Percentiles rank a stretch among this genome's conserved stretches.
Evolutionary conservation across 768 basidiomycete species (phyloP).

Genomic region (Calocera viscosa): DNA sequence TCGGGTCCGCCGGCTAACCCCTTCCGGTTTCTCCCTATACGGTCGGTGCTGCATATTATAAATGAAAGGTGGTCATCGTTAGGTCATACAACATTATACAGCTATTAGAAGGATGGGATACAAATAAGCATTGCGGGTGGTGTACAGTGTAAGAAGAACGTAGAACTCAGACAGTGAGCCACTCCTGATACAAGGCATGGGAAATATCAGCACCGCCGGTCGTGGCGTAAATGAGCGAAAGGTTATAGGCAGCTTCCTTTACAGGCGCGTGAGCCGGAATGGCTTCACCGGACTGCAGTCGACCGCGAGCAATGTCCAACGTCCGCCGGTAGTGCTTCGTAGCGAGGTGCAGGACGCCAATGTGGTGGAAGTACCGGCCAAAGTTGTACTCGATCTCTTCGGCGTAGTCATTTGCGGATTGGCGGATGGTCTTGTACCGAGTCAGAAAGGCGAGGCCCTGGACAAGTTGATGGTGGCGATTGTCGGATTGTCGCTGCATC

Average conservation of each 20-base stretch:
- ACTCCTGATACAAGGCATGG: conserved; percentile 55
- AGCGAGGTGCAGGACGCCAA: conserved; percentile 66
- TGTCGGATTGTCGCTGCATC: conserved; percentile 89
- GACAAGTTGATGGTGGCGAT: conserved; percentile 75
- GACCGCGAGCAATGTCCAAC: conserved; percentile 46
- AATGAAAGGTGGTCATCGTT: no score
- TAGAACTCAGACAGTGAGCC: conserved; percentile 51
- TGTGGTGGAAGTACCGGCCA: conserved; percentile 79
- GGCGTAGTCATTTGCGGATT: conserved; percentile 29
- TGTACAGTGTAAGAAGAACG: neutral
- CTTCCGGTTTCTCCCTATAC: neutral
- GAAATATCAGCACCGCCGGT: conserved; percentile 66
- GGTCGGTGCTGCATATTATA: neutral
- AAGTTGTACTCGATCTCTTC: conserved; percentile 90
- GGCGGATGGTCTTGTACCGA: conserved; percentile 59
- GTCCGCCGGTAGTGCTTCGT: conserved; percentile 73
- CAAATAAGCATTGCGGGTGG: neutral
- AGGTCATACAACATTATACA: no score
- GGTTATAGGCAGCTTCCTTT: conserved; percentile 75
- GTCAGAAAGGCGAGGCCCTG: conserved; percentile 82
- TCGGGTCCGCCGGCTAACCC: neutral
- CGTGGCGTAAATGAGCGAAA: conserved; percentile 66
- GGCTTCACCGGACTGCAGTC: conserved; percentile 20
- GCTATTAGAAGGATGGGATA: no score
- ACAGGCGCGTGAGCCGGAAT: conserved; percentile 23